These are phyloP conservation scores for Fusarium coicis DNA, from an alignment of 2,329 filamentous ascomycete genomes.

Conservation along the genomic window DNA sequence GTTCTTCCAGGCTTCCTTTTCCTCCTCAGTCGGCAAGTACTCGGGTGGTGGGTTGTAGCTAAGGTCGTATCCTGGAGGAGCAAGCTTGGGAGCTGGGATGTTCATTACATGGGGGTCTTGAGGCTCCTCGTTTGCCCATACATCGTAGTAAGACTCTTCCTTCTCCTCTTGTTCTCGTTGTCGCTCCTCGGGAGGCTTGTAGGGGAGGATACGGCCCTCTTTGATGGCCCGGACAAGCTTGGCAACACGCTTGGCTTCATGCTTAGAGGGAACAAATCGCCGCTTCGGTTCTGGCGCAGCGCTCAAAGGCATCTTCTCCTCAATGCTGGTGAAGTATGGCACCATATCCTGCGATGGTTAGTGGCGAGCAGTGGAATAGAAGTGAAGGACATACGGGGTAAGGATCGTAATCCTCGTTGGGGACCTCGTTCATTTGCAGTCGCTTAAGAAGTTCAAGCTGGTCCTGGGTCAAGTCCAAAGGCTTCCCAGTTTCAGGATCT, in stretches of 20 bases:
- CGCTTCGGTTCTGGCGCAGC: slow-evolving; percentile 96
- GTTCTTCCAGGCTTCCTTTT: slow-evolving; percentile 86
- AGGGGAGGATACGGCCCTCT: slow-evolving; percentile 92
- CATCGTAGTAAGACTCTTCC: slow-evolving; percentile 80
- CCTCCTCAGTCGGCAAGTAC: slow-evolving; percentile 87
- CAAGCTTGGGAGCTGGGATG: slow-evolving; percentile 90
- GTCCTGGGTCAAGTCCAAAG: slow-evolving; percentile 85
- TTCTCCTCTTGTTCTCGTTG: slow-evolving; percentile 78
- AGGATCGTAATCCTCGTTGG: slow-evolving; percentile 89
- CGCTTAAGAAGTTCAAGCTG: slow-evolving; percentile 90
- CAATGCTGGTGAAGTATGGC: slow-evolving; percentile 91
- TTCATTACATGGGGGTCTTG: slow-evolving; percentile 91
- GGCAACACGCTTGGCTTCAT: slow-evolving; percentile 95
- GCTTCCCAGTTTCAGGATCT: slow-evolving; percentile 93
- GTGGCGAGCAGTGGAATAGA: neutral
- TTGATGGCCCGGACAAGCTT: slow-evolving; percentile 96
- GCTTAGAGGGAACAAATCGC: slow-evolving; percentile 94
- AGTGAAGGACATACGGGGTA: slow-evolving; percentile 74
- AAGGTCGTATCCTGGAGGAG: slow-evolving; percentile 92
- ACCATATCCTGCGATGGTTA: slow-evolving; percentile 73
- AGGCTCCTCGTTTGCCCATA: slow-evolving; percentile 93
- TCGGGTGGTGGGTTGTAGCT: slow-evolving; percentile 97
- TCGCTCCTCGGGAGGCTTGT: slow-evolving; percentile 76
- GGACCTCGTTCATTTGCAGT: slow-evolving; percentile 88
- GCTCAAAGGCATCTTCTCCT: slow-evolving; percentile 94